Percentiles rank a stretch among this genome's conserved stretches.
phyloP scores from a whole-genome alignment of 495 filamentous ascomycete genomes.

The Cudoniella acicularis region DNA sequence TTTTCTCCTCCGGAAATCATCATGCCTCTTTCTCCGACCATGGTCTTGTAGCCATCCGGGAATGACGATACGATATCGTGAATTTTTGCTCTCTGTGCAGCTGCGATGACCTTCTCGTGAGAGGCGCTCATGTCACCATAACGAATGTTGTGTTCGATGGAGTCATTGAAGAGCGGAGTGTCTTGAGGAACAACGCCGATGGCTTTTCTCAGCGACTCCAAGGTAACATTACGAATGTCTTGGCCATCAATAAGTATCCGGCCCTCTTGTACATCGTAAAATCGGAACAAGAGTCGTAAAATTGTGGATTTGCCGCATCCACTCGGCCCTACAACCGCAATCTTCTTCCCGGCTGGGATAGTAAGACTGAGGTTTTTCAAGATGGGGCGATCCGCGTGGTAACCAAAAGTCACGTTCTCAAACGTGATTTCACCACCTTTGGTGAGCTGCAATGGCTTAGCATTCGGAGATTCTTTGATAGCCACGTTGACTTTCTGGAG shows the following conservation, averaged over 20 bases:
- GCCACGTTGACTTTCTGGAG: slow-evolving; percentile 96
- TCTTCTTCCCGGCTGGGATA: slow-evolving; percentile 92
- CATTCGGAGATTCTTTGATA: slow-evolving; percentile 70
- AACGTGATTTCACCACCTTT: slow-evolving; percentile 87
- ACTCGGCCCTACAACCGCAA: slow-evolving; percentile 91
- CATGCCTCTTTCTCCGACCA: slow-evolving; percentile 93
- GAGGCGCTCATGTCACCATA: slow-evolving; percentile 87
- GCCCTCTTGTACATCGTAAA: slow-evolving; percentile 85
- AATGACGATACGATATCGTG: slow-evolving; percentile 74
- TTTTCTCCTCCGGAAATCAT: slow-evolving; percentile 99
- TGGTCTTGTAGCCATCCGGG: slow-evolving; percentile 85
- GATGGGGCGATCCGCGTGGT: slow-evolving; percentile 82
- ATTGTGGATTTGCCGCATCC: slow-evolving; percentile 97
- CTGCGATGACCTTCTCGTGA: slow-evolving; percentile 66
- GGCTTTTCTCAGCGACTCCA: slow-evolving; percentile 76
- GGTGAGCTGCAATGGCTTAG: slow-evolving; percentile 64
- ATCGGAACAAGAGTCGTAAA: slow-evolving; percentile 85
- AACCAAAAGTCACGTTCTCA: slow-evolving; percentile 93
- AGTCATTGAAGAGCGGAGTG: slow-evolving; percentile 94
- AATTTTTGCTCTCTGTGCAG: slow-evolving; percentile 76
- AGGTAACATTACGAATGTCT: slow-evolving; percentile 76
- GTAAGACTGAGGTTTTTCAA: slow-evolving; percentile 78
- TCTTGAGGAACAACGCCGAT: slow-evolving; percentile 98
- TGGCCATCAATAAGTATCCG: slow-evolving; percentile 90
- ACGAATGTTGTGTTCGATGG: slow-evolving; percentile 89